Conservation (phyloP, 2,329 filamentous ascomycete genomes). For the Mariannaea elegans region DNA sequence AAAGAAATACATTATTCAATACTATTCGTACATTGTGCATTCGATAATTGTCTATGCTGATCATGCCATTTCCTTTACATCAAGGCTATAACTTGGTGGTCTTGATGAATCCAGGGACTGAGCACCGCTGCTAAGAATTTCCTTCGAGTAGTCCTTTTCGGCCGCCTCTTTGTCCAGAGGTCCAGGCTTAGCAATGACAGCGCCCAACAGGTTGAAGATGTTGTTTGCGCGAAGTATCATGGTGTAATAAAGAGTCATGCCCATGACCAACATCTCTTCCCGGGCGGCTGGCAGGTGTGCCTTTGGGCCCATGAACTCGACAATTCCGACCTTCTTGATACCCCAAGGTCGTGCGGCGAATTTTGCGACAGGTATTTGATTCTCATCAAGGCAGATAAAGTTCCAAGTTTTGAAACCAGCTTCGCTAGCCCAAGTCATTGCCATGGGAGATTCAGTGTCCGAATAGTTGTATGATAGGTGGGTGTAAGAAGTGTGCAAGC, state of each 20-base stretch:
- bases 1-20: not conserved
- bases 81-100: not conserved
- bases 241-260: slow-evolving; percentile 29
- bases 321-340: slow-evolving; percentile 24
- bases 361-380: slow-evolving; percentile 30
- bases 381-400: slow-evolving; percentile 33
- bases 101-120: not conserved
- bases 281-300: slow-evolving; percentile 17
- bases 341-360: slow-evolving; percentile 28
- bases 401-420: slow-evolving; percentile 34
- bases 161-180: slow-evolving; percentile 25
- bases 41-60: not conserved
- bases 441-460: slow-evolving; percentile 9
- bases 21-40: not conserved
- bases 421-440: slow-evolving; percentile 33
- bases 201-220: slow-evolving; percentile 27
- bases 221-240: slow-evolving; percentile 29
- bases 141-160: not conserved
- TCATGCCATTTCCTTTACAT: not conserved
- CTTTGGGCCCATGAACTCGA: slow-evolving; percentile 33
- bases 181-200: slow-evolving; percentile 26
- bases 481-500: slow-evolving; percentile 32
- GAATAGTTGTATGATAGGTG: slow-evolving; percentile 33
- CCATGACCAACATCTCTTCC: slow-evolving; percentile 32
- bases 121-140: too few relatives aligned